phyloP scores from a whole-genome alignment of 805 yeast species.

The Danielia reshetovae region DNA sequence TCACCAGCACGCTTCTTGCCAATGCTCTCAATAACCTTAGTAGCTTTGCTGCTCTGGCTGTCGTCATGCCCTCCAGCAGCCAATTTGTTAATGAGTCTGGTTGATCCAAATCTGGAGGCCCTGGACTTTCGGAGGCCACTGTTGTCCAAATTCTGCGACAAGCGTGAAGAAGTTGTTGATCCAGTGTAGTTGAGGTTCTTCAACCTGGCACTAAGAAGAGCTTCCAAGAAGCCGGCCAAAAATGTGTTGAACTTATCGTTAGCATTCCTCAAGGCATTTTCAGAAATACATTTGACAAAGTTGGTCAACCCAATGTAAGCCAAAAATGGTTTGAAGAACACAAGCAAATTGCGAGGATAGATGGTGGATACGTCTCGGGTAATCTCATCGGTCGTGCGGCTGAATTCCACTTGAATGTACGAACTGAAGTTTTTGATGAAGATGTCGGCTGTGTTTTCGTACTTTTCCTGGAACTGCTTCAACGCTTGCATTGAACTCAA shows the following conservation, averaged over 20 bases:
- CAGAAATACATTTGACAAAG: constrained; percentile 55
- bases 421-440: constrained; percentile 46
- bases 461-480: constrained; percentile 57
- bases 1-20: constrained; percentile 12
- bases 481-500: constrained; percentile 69
- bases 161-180: not conserved
- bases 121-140: constrained; percentile 11
- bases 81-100: constrained; percentile 12
- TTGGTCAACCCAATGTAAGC: constrained; percentile 32
- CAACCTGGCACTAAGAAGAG: constrained; percentile 19
- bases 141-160: constrained; percentile 8
- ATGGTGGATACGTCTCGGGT: constrained; percentile 24
- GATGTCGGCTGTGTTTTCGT: constrained; percentile 50
- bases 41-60: constrained; percentile 6
- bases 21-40: constrained; percentile 1
- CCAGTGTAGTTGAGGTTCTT: constrained; percentile 12
- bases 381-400: constrained; percentile 37
- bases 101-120: constrained; percentile 15
- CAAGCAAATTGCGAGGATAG: constrained; percentile 18
- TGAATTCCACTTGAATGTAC: constrained; percentile 35
- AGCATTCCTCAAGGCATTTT: constrained; percentile 44
- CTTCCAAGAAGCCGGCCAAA: constrained; percentile 27
- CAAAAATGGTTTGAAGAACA: constrained; percentile 24
- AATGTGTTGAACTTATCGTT: constrained; percentile 36
- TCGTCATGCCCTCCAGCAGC: constrained; percentile 7